Conservation (phyloP, 192 early-diverging fungal genomes). For the Pilaira anomala region DNA sequence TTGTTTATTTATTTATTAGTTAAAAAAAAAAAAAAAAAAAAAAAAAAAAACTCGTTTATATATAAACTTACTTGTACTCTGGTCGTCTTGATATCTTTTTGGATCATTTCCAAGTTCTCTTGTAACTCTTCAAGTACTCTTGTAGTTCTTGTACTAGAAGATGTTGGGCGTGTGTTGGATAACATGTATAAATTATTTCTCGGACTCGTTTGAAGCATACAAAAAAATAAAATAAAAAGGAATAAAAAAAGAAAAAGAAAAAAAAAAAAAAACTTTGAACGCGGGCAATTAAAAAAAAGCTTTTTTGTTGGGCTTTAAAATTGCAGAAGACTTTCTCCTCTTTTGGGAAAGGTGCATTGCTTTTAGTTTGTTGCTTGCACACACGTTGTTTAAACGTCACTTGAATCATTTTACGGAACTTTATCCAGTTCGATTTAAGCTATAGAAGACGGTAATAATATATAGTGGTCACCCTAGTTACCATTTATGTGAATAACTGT, state of each 20-base stretch:
- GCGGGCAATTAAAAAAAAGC: too few relatives aligned
- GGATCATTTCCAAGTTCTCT: slow-evolving; percentile 16
- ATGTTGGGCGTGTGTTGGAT: not conserved
- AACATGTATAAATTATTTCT: slow-evolving; percentile 9
- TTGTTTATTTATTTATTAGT: not conserved
- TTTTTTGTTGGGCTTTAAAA: too few relatives aligned
- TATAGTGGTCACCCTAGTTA: too few relatives aligned
- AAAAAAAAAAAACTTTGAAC: not conserved
- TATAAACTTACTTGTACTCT: slow-evolving; percentile 8
- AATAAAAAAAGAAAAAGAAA: not conserved
- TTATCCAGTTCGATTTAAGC: too few relatives aligned
- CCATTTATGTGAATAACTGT: too few relatives aligned
- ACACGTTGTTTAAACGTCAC: too few relatives aligned
- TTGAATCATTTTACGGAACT: too few relatives aligned
- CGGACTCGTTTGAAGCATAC: slow-evolving; percentile 7
- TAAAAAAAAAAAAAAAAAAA: not conserved
- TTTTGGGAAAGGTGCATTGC: too few relatives aligned
- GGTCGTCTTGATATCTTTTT: slow-evolving; percentile 10
- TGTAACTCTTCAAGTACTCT: slow-evolving; percentile 16
- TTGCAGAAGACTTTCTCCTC: too few relatives aligned
- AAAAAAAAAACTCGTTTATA: not conserved
- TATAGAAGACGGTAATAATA: too few relatives aligned
- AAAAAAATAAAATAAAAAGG: not conserved
- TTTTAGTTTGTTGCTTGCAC: too few relatives aligned
- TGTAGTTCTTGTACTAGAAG: slow-evolving; percentile 13